Base-by-base conservation (phyloP, 2,329 filamentous ascomycete genomes). In the Ophiosphaerella korrae region DNA sequence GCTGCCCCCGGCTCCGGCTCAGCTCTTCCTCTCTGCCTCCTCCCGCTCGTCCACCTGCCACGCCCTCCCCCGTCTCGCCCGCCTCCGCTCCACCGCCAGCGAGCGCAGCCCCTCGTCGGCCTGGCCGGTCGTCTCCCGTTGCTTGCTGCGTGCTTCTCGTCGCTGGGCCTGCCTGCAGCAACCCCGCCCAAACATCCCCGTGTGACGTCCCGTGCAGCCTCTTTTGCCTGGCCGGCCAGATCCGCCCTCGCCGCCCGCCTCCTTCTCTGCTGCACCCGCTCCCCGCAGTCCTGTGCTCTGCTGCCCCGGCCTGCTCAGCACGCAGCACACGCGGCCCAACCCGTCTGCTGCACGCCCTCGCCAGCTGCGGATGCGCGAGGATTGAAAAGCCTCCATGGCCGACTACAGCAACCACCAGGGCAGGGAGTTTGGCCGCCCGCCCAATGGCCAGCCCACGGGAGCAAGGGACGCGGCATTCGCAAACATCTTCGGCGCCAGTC, bases 401-500 rank as follows among this genome's bases (percentile, higher is more conserved):
- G 84, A 88, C 72, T 83, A 87, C 75, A 77, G 82, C 70, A 74
- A 81, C 61, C 84, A 86, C 69, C 82, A 84, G 72, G 82, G 83
- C 64, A 80, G 84, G 72, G 80, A 82, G 67, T 81, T 84, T 74
- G 73, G 72, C 58, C 77, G 82, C 71, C 79, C 55, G 71, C 72
- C 52, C 75, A 75, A 84, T 71, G 81, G 79, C 54, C 78, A 80
- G 69, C 73, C 81, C 45, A 77, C 81, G 35, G 63, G 80, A 53
- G 90, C 94, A 77, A 88, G 94, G 77, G 92, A 99, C 84, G 90
- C 91, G 63, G 94, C 93, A 60, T 99, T 95, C 75, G 91, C 89
- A 61, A 93, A 93, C 77, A 97, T 97, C 71, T 99, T 97, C 73
- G 94, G 93, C 63, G 87, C 90, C 59, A 92, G 90, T 58, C 91